Percentiles rank a stretch among this genome's conserved stretches.
These are phyloP conservation scores for Fusarium abutilonis DNA, from an alignment of 2,329 filamentous ascomycete genomes.

Conservation along the genomic window DNA sequence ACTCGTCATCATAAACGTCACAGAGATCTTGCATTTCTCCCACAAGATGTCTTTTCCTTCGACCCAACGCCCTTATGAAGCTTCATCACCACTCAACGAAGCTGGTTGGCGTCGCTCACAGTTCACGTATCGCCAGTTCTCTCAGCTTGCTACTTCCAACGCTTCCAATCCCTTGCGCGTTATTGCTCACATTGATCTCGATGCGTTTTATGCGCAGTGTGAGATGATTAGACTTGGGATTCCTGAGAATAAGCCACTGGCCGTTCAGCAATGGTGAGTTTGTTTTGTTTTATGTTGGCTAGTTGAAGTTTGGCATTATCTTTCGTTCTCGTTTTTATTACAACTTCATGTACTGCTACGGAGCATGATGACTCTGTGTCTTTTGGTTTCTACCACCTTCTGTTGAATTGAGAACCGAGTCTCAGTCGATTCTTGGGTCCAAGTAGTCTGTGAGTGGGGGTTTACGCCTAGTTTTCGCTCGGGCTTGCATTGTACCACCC, in stretches of 20 bases:
- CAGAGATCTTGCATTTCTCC: constrained; percentile 6
- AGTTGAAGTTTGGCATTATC: neutral
- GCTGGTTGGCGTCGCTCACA: constrained; percentile 62
- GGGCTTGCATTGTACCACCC: constrained; percentile 25
- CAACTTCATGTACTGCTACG: neutral
- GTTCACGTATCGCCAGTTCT: constrained; percentile 87
- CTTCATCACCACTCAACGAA: constrained; percentile 45
- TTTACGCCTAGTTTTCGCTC: constrained; percentile 1
- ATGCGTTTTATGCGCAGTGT: constrained; percentile 97
- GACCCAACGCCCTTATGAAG: constrained; percentile 16
- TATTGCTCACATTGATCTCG: constrained; percentile 91
- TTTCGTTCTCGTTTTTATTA: neutral
- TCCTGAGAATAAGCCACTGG: constrained; percentile 80
- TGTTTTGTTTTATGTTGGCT: neutral
- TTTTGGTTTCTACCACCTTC: constrained; percentile 1
- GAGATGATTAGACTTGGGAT: constrained; percentile 88
- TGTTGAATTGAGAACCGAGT: neutral
- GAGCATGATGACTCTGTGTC: neutral
- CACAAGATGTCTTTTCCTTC: constrained; percentile 41
- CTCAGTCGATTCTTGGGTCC: neutral
- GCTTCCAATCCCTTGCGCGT: constrained; percentile 82
- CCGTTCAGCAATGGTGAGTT: constrained; percentile 87
- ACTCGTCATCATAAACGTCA: neutral
- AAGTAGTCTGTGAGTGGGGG: constrained; percentile 5
- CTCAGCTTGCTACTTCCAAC: constrained; percentile 76